Evolutionary conservation across 2,329 filamentous ascomycete species (phyloP), one percentile per base, ranked within the genome.

Genomic region (Aureobasidium zeae): DNA sequence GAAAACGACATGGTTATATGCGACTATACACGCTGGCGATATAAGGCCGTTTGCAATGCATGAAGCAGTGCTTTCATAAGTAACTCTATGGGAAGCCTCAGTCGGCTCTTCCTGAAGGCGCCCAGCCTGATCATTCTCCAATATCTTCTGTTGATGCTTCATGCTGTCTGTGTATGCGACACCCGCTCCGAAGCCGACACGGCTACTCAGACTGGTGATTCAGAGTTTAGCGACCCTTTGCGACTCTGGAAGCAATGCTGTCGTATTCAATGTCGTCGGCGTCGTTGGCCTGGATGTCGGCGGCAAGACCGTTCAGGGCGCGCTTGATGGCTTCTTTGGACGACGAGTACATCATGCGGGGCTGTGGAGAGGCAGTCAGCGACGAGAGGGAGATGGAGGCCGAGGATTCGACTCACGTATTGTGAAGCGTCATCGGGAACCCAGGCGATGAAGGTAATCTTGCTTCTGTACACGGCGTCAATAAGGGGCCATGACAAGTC

Each of bases 281-380:
- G 65, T 89, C 84, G 71, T 88, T 88, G 70, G 83, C 84, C 72
- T 91, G 84, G 57, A 88, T 73, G 63, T 89, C 84, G 56, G 72
- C 69, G 49, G 81, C 81, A 55, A 89, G 69, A 51, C 83, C 84
- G 61, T 77, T 83, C 51, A 91, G 76, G 38, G 82, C 67, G 65
- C 81, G 80, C 76, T 87, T 89, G 55, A 91, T 75, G 48, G 83
- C 81, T 58, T 88, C 83, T 72, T 89, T 91, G 66, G 85, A 91
- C 41, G 85, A 84, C 57, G 84, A 83, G 73, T 89, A 91, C 65
- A 87, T 75, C 85, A 91, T 91, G 74, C 87, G 87, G 67, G 81
- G 74, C 46, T 25, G n/a, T 33, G 24, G n/a, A 13, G 3, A 52
- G 17, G n/a, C 34, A 26, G 31, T 49, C 35, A 48, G 34, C 33